Base-by-base conservation (phyloP, 2,329 filamentous ascomycete species). In the Cladosporium sp. region DNA sequence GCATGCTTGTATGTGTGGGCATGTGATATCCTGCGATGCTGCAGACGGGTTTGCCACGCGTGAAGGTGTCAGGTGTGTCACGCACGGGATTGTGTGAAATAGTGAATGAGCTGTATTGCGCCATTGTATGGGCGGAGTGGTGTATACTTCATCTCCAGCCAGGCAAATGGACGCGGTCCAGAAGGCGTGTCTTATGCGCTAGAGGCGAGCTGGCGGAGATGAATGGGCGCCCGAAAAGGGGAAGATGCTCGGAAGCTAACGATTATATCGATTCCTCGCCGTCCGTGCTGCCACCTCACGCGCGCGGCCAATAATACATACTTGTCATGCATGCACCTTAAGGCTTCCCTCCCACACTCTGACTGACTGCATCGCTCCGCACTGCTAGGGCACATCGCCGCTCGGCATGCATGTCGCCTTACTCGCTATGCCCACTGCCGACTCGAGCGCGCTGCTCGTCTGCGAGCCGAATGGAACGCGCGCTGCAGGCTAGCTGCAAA, bases 191-290 rank as follows among this genome's bases (percentile, higher is more conserved):
- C 21, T 31, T 21, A 55, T 44, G 49, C 60, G 31, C 50, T 55
- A 56, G 61, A 63, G 49, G 49, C 49, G 61, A 62, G 59, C 59
- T 52, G 46, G 59, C 59, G 59, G 59, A 62, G 60, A 55, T 62
- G 60, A 62, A 40, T 21, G 31, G 12, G 46, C 44, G 14, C 26
- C 40, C 31, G 44, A 62, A 62, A 62, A n/a, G 52, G 59, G 59
- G 10, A 62, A 62, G 29, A 46, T 46, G n/a, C 40, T 46, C 40
- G n/a, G n/a, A 46, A 35, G 59, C 59, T 53, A 52, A 62, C 33
- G 31, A 52, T n/a, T 18, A 46, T 62, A 52, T 52, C 33, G 31
- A 52, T n/a, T 18, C 59, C 11, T 49, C 8, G 37, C 14, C 29
- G 23, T 62, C 44, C 46, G 31, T 52, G 46, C 44, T 21, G 23